phyloP scores from a whole-genome alignment of 305 asterid genomes.

The Striga hermonthica region DNA sequence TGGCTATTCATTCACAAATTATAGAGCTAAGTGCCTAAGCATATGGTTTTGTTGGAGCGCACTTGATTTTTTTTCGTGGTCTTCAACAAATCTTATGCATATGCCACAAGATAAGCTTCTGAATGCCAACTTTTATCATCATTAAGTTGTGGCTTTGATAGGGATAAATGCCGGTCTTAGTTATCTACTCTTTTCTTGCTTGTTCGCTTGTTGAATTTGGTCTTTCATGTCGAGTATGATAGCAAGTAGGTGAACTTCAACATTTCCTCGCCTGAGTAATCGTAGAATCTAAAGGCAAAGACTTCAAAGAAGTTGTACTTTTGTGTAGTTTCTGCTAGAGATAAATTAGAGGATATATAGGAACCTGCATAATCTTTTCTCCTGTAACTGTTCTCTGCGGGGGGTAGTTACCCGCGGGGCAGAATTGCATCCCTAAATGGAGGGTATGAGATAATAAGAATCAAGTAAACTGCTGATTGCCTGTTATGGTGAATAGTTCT shows the following conservation, averaged over 20 bases:
- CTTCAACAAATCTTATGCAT: background rate
- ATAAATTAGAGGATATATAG: constrained; percentile 1
- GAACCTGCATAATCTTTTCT: background rate
- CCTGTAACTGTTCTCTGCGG: too few relatives aligned
- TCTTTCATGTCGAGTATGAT: background rate
- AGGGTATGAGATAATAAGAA: too few relatives aligned
- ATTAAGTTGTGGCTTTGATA: background rate
- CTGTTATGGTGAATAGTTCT: constrained; percentile 6
- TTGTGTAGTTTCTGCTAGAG: background rate
- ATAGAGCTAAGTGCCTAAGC: constrained; percentile 15
- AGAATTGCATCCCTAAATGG: too few relatives aligned
- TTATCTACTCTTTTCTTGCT: background rate
- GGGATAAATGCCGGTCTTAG: constrained; percentile 2
- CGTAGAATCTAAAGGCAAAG: constrained; percentile 1
- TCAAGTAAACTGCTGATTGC: too few relatives aligned
- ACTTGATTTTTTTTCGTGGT: constrained; percentile 3
- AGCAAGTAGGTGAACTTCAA: constrained; percentile 3
- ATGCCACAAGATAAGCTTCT: constrained; percentile 1
- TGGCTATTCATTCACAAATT: background rate
- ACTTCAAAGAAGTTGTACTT: background rate
- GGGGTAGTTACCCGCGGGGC: too few relatives aligned
- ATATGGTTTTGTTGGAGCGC: background rate
- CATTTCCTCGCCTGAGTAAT: background rate
- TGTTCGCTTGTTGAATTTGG: background rate
- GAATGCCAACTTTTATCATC: constrained; percentile 6